Evolutionary conservation across 345 rosid species (phyloP), one percentile per base, ranked within the genome.

Genomic region (Eucalyptus shirleyi): DNA sequence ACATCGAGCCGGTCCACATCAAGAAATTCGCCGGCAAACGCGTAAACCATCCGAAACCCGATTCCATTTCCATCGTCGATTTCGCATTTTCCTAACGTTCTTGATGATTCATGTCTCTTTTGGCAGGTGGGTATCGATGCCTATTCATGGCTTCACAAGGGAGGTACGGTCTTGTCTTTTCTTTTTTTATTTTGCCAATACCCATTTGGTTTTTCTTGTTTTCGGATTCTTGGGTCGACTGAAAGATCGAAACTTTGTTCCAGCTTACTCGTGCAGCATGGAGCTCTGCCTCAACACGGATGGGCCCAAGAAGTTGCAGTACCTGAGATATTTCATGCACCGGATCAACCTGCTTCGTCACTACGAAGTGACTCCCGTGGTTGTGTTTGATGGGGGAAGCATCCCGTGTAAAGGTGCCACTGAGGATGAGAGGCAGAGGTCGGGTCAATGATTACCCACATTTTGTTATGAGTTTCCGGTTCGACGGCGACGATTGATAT

Each of bases 231-330:
- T 3, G 47, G 83, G 83, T 24, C 47, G 47, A 23, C 30, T 37
- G 83, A 77, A 37, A 77, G 83, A 40, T 40, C 47, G 0, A 21
- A 37, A 19, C 4, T 19, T 77, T 30, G 67, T 42, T 86, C 91
- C 95, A 97, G 99, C 99, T 50, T 97, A 97, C 91, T 96, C 99
- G 16, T 96, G 99, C 91, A 96, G 98, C 90, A 97, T 96, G 99
- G 99, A 97, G 96, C 94, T 97, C 85, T 96, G 98, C 91, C 92
- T 97, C 87, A 91, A 97, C 90, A 90, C 92, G 40, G 92, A 93
- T 18, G 92, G 98, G 83, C 92, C 93, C 50, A 97, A 91, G 92
- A 96, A 96, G 92, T 87, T 90, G 62, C 93, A 94, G 65, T 96
- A 94, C 94, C 89, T 96, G 55, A 94, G 92, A 87, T 97, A 96